Evolutionary conservation across 768 basidiomycete species (phyloP), one percentile per base, ranked within the genome.

Genomic region (Psilocybe cubensis): DNA sequence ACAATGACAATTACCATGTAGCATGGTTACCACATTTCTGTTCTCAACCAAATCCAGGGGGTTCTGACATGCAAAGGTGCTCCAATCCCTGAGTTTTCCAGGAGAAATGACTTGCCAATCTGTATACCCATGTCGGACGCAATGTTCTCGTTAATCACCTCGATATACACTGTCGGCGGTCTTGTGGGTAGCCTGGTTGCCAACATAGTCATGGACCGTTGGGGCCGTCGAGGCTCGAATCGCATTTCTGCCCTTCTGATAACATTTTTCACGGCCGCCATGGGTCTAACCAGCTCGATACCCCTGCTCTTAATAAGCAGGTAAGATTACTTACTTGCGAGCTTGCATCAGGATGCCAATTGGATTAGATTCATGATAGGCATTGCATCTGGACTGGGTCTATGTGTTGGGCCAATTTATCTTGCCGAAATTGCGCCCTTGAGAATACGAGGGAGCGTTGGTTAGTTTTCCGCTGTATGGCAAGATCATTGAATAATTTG

Each of bases 11-110:
- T 38, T 31, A 20, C 47, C 38, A 18, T 54, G 18, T 31, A 92
- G 83, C 93, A 92, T 74, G 95, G 94, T n/a, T 97, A 91, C 71
- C 93, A 96, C 71, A 92, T 94, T 40, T 91, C 94, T 1, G 88
- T 88, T 17, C 82, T 98, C 57, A 98, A 98, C 70, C 94, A 95
- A 69, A 87, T 96, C 23, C 87, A 92, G 66, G 82, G 81, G 3
- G 85, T 88, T 40, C 68, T 95, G 56, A 92, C 89, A 3, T 96
- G 94, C 75, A 80, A 81, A 49, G 63, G 61, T 23, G 45, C 31
- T 7, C 31, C 57, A 12, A 27, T 48, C 6, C 61, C 70, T 27
- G 64, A 69, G 46, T 29, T 63, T 28, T 52, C 68, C 53, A 44
- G 70, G 52, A 59, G 67, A 44, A 70, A 76, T 64, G 76, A 74